Percentiles rank a stretch among this genome's conserved stretches.
phyloP scores from a whole-genome alignment of 768 basidiomycete species.

The Mycena latifolia region DNA sequence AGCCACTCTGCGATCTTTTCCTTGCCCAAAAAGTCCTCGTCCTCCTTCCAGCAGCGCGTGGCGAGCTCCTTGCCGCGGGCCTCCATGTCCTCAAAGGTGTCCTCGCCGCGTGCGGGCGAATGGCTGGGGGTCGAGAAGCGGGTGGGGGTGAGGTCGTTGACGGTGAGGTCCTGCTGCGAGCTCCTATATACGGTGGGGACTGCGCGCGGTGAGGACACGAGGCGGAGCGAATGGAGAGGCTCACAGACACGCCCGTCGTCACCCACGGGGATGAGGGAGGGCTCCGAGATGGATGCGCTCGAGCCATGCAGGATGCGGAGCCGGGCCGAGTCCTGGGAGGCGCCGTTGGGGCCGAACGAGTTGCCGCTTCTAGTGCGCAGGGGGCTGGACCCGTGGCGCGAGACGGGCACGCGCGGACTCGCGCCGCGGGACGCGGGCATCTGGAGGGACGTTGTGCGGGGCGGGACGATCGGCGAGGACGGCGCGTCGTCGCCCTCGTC shows the following conservation, averaged over 20 bases:
- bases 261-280: constrained; percentile 73
- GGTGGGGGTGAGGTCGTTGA: constrained; percentile 61
- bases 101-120: constrained; percentile 59
- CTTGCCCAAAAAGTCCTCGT: constrained; percentile 84
- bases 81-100: constrained; percentile 69
- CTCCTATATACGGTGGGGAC: constrained; percentile 43
- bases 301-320: constrained; percentile 78
- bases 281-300: constrained; percentile 84
- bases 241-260: constrained; percentile 66
- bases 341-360: constrained; percentile 40
- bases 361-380: constrained; percentile 58
- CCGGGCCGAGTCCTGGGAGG: constrained; percentile 45
- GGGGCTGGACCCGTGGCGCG: constrained; percentile 56
- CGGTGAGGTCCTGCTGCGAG: constrained; percentile 52
- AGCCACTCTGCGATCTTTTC: constrained; percentile 98
- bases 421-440: constrained; percentile 48
- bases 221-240: constrained; percentile 39
- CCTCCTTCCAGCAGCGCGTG: constrained; percentile 85
- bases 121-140: constrained; percentile 59
- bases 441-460: constrained; percentile 64
- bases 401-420: constrained; percentile 47
- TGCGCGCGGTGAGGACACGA: constrained; percentile 31
- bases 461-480: constrained; percentile 57
- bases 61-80: constrained; percentile 80
- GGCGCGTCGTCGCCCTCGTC: constrained; percentile 29